Base-by-base conservation (phyloP, 1,284 basidiomycete species). In the Ceratobasidium sp. region DNA sequence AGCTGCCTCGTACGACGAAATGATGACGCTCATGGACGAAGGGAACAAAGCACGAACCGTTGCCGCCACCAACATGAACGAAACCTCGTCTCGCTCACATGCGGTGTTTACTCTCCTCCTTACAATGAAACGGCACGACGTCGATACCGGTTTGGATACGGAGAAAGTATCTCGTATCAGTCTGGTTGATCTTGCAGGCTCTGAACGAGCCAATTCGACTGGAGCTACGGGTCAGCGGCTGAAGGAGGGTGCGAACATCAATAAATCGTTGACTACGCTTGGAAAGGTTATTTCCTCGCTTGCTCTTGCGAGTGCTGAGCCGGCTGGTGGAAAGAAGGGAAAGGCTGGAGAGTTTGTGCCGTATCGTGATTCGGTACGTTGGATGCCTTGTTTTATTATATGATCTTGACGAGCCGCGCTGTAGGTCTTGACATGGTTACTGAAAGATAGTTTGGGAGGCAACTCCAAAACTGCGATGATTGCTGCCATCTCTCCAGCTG, bases 1-100 rank as follows among this genome's bases (percentile, higher is more conserved):
- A 40, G 98, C 99, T 59, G 92, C 90, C 83, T 94, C 90, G 83
- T 98, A 97, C 84, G 89, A 93, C 33, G 97, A 98, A 84, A 97
- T 99, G 92, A 98, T 98, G 92, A 96, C 93, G 9, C 91, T 99
- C 83, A 99, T 99, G 97, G 97, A 99, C 86, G 97, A 99, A 85
- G 97, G 97, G 59, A 99, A 99, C 86, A 99, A 99, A 87, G 96
- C 95, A 61, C 89, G 97, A 64, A 99, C 97, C 33, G 97, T 99
- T 10, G 98, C 98, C 12, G 97, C 98, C 26, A 99, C 98, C 28
- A 96, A 98, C 85, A 99, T 99, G 98, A 99, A 99, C 86, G 98
- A 99, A 87, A 99, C 98, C 33, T 98, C 96, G 5, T 98, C 96
- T 10, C 94, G 98, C 82, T 98, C 96, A 13, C 98, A 99, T 87